Conservation (phyloP, 2,329 filamentous ascomycete species). For the Penicillium griseofulvum region DNA sequence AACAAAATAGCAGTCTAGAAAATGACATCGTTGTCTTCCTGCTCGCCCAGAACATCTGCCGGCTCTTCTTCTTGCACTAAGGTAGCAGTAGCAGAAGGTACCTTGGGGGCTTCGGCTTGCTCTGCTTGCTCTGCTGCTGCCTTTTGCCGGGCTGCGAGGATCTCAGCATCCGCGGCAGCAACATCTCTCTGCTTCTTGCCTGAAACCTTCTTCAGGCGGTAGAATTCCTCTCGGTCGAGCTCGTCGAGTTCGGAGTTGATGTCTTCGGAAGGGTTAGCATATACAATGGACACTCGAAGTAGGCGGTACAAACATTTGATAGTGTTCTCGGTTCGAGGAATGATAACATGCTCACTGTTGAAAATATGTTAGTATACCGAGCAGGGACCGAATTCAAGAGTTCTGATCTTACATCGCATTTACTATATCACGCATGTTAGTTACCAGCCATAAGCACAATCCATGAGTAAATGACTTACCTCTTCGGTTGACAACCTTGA, state of each 20-base stretch:
- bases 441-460: background rate
- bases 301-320: slow-evolving; percentile 70
- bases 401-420: slow-evolving; percentile 74
- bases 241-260: slow-evolving; percentile 99
- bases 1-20: slow-evolving; percentile 54
- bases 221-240: slow-evolving; percentile 96
- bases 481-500: slow-evolving; percentile 98
- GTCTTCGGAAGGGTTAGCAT: slow-evolving; percentile 51
- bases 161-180: slow-evolving; percentile 69
- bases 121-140: slow-evolving; percentile 57
- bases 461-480: slow-evolving; percentile 51
- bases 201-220: slow-evolving; percentile 91
- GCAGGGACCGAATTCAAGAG: background rate
- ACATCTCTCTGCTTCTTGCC: slow-evolving; percentile 78
- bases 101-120: slow-evolving; percentile 53
- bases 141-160: slow-evolving; percentile 55
- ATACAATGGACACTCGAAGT: background rate
- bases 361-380: slow-evolving; percentile 14
- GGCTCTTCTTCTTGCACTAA: slow-evolving; percentile 44
- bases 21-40: slow-evolving; percentile 82
- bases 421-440: slow-evolving; percentile 53
- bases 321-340: slow-evolving; percentile 97
- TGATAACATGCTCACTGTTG: slow-evolving; percentile 66
- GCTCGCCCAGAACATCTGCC: slow-evolving; percentile 68
- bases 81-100: slow-evolving; percentile 35